These are phyloP conservation scores for Pichia ethanolica DNA, from an alignment of 805 yeast genomes.

Conservation along the genomic window DNA sequence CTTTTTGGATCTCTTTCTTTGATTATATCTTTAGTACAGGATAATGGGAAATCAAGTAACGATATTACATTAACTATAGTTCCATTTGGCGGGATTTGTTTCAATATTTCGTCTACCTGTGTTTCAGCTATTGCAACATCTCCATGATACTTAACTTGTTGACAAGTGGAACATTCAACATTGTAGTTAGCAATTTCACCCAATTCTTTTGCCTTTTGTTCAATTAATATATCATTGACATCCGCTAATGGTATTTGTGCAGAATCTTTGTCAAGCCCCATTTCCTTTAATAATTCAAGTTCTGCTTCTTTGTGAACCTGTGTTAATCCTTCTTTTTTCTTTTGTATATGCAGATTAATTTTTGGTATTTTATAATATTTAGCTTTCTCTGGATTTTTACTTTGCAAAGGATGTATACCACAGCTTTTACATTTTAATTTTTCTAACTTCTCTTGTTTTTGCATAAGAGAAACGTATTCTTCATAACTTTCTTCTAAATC, in stretches of 20 bases:
- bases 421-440: conserved; percentile 41
- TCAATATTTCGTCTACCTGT: conserved; percentile 26
- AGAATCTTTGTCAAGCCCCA: background rate
- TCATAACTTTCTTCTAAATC: background rate
- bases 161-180: conserved; percentile 6
- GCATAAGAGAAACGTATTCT: conserved; percentile 4
- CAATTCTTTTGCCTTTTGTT: conserved; percentile 1
- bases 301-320: conserved; percentile 1
- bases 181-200: background rate
- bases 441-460: background rate
- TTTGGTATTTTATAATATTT: conserved; percentile 33
- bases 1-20: conserved; percentile 29
- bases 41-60: conserved; percentile 66
- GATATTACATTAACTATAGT: conserved; percentile 55
- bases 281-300: conserved; percentile 1
- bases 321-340: background rate
- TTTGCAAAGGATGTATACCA: conserved; percentile 44
- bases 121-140: background rate
- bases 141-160: conserved; percentile 5
- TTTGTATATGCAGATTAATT: background rate
- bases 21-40: conserved; percentile 34
- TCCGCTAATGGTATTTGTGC: background rate
- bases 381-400: conserved; percentile 21
- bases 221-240: background rate
- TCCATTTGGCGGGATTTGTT: conserved; percentile 36